These are phyloP conservation scores for Melocanna baccifera DNA, from an alignment of 176 grass and related monocot species.

Conservation along the genomic window DNA sequence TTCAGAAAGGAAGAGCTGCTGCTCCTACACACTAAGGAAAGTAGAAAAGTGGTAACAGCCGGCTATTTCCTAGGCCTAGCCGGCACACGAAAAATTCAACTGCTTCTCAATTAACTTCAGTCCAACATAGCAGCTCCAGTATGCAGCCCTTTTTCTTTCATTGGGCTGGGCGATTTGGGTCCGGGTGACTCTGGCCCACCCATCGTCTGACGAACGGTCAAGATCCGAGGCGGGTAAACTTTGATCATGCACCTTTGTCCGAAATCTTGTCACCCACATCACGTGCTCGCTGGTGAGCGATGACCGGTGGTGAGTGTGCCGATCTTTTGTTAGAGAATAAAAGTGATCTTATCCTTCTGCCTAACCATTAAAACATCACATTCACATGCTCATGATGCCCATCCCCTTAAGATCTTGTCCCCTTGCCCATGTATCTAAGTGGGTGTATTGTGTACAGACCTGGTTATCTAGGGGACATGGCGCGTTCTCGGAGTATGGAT, in stretches of 20 bases:
- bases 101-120: conserved; percentile 9
- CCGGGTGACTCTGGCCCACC: neutral
- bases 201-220: neutral
- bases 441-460: conserved; percentile 21
- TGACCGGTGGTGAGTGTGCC: conserved; percentile 13
- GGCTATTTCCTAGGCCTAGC: conserved; percentile 18
- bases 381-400: conserved; percentile 20
- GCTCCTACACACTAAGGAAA: conserved; percentile 12
- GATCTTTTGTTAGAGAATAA: conserved; percentile 19
- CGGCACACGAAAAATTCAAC: conserved; percentile 20
- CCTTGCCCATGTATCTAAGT: conserved; percentile 1
- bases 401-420: conserved; percentile 26
- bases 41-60: conserved; percentile 28
- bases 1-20: neutral
- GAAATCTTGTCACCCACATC: conserved; percentile 28
- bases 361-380: conserved; percentile 28
- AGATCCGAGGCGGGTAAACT: conserved; percentile 11
- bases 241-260: neutral
- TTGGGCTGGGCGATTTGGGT: neutral
- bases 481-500: neutral
- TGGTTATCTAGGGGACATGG: conserved; percentile 20
- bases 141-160: conserved; percentile 1
- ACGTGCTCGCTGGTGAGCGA: neutral
- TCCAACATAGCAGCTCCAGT: conserved; percentile 10
- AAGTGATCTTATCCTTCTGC: conserved; percentile 31